Percentiles rank a stretch among this genome's conserved stretches.
These are phyloP conservation scores for Botryotinia narcissicola DNA, from an alignment of 2,329 filamentous ascomycete genomes.

Conservation along the genomic window DNA sequence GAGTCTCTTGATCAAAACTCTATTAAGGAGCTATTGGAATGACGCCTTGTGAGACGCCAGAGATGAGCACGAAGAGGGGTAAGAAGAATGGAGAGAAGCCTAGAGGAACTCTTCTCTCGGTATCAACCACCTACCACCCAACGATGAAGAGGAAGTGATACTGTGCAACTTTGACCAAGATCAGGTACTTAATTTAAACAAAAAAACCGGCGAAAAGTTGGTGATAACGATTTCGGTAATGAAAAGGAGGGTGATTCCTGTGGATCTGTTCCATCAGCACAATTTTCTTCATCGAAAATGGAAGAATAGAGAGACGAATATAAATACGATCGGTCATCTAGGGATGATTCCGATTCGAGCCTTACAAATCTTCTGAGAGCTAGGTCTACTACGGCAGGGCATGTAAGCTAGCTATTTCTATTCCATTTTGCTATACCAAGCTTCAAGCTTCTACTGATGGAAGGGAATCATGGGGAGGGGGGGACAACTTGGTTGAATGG, in stretches of 20 bases:
- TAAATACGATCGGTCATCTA: background rate
- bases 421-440: constrained; percentile 23
- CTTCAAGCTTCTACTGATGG: constrained; percentile 14
- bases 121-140: background rate
- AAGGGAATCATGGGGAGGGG: background rate
- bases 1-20: constrained; percentile 20
- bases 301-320: background rate
- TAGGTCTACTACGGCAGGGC: constrained; percentile 40
- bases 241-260: background rate
- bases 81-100: constrained; percentile 1
- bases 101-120: background rate
- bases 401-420: constrained; percentile 23
- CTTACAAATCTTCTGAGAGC: constrained; percentile 44
- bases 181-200: background rate
- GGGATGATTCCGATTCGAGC: constrained; percentile 38
- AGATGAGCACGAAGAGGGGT: background rate
- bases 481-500: constrained; percentile 19
- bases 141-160: background rate
- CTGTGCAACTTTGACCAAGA: background rate
- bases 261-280: too few relatives aligned
- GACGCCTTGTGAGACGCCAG: background rate
- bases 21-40: constrained; percentile 13
- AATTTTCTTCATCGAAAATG: too few relatives aligned
- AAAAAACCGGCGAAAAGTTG: background rate
- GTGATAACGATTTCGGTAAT: background rate